A percentile compares a stretch with the other conserved stretches of the same genome.
Evolutionary conservation across 1,139 yeast genomes (phyloP).

Genomic region (Pneumocystis wakefieldiae): DNA sequence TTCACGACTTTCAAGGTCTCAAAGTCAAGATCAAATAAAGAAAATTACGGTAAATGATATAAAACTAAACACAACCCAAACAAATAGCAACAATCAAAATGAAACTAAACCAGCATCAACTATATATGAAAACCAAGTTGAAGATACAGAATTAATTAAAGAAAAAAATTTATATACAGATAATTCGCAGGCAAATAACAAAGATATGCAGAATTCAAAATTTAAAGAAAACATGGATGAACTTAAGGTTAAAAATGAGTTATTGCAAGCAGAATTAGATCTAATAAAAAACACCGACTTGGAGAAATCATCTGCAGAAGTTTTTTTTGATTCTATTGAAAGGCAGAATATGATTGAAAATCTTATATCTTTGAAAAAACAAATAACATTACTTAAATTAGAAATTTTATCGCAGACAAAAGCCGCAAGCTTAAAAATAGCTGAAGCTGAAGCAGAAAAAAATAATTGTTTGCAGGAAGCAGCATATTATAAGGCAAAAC

Average conservation of each 20-base stretch:
- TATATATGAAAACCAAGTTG: neutral
- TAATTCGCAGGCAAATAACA: neutral
- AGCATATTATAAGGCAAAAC: slow-evolving; percentile 9
- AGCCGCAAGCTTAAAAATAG: slow-evolving; percentile 23
- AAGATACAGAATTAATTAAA: neutral
- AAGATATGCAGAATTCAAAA: slow-evolving; percentile 1
- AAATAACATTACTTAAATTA: slow-evolving; percentile 22
- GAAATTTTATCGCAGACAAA: slow-evolving; percentile 23
- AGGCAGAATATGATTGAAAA: slow-evolving; percentile 10
- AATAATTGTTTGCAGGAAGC: slow-evolving; percentile 15
- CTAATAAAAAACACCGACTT: slow-evolving; percentile 15
- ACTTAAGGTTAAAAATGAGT: slow-evolving; percentile 12
- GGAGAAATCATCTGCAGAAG: slow-evolving; percentile 1
- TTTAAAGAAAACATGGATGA: slow-evolving; percentile 5
- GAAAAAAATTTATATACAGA: neutral
- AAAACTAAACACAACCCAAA: neutral
- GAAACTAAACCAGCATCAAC: neutral
- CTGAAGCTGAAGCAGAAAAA: slow-evolving; percentile 14
- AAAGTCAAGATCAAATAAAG: neutral
- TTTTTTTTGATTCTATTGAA: slow-evolving; percentile 4
- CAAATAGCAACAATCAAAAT: neutral
- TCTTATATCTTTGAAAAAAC: slow-evolving; percentile 20
- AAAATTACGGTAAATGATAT: neutral
- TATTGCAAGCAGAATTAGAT: slow-evolving; percentile 17
- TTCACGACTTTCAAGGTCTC: neutral